Base-by-base conservation (phyloP, 2,329 filamentous ascomycete species). In the Epichloe aotearoae region DNA sequence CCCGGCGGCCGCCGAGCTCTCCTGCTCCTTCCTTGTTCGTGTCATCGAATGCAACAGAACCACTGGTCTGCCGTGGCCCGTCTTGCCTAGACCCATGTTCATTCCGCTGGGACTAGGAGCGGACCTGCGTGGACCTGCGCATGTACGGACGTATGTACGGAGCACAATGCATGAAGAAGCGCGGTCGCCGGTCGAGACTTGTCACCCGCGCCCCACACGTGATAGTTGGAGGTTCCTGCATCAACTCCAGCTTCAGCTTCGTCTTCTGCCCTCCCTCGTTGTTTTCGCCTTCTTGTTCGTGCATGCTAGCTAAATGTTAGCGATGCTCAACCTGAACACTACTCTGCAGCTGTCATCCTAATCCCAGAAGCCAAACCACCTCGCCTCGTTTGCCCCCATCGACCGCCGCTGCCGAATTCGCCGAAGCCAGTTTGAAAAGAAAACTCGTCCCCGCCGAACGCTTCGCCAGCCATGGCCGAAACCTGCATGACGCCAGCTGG, bases 401-500 rank as follows among this genome's bases (percentile, higher is more conserved):
- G 37, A 40, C 46, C 17, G 10, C 11, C 30, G 36, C 46, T 10
- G 20, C 38, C 17, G 12, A 4, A 10, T 7, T 5, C 38, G 30
- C 17, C 38, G n/a, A 39, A 39, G 12, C 33, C 30, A 26, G 17
- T 15, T 47, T 15, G 19, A 15, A 14, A 39, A 19, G 26, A 30
- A 30, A 30, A 30, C 26, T 30, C 23, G 17, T 43, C 26, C 11
- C 14, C 34, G 15, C 26, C 30, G 23, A 50, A 19, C 33, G 34
- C 34, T 45, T 15, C 36, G 15, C 20, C 23, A 40, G 39, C 19
- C 44, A 62, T 64, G 61, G 54, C 59, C 42, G 58, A 62, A 56
- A 62, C 58, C 46, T 65, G 62, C 53, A 55, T 52, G 49, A 58
- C 60, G 45, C 59, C 62, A 10, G 53, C 60, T 26, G 61, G 61